phyloP scores from a whole-genome alignment of 306 rosid genomes.

The Vigna nakashimae region DNA sequence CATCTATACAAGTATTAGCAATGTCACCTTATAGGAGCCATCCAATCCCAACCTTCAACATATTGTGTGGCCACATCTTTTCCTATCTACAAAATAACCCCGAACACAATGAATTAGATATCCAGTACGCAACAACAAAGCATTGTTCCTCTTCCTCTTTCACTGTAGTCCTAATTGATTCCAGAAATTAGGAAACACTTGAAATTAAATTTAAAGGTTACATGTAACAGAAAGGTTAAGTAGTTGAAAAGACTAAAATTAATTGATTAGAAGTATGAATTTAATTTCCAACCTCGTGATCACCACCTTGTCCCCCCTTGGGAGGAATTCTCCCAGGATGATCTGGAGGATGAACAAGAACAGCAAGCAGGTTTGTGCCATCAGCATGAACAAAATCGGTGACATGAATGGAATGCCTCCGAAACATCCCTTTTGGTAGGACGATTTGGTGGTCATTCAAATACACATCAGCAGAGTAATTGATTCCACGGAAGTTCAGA shows the following conservation, averaged over 20 bases:
- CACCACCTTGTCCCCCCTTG: constrained; percentile 94
- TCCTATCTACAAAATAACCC: constrained; percentile 71
- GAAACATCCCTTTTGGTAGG: constrained; percentile 92
- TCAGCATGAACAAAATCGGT: constrained; percentile 73
- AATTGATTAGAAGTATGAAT: constrained; percentile 1
- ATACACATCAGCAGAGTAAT: constrained; percentile 87
- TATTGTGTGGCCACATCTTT: constrained; percentile 94
- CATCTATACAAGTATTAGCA: constrained; percentile 29
- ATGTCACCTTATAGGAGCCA: constrained; percentile 94
- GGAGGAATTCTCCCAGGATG: constrained; percentile 91
- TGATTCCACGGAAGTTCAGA: constrained; percentile 88
- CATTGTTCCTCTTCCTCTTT: constrained; percentile 24
- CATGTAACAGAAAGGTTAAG: neutral
- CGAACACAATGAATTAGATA: constrained; percentile 27
- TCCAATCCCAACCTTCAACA: constrained; percentile 99
- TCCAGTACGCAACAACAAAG: constrained; percentile 20
- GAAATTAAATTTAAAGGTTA: neutral
- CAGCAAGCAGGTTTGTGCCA: constrained; percentile 83
- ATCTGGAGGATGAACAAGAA: constrained; percentile 96
- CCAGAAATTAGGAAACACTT: constrained; percentile 35
- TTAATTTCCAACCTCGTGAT: constrained; percentile 73
- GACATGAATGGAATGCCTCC: constrained; percentile 87
- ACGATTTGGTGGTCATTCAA: constrained; percentile 74
- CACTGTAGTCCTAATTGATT: constrained; percentile 13
- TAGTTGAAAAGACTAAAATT: constrained; percentile 7